Evolutionary conservation across 352 stramenopile genomes (phyloP).

Genomic region (Phytophthora hibernalis): DNA sequence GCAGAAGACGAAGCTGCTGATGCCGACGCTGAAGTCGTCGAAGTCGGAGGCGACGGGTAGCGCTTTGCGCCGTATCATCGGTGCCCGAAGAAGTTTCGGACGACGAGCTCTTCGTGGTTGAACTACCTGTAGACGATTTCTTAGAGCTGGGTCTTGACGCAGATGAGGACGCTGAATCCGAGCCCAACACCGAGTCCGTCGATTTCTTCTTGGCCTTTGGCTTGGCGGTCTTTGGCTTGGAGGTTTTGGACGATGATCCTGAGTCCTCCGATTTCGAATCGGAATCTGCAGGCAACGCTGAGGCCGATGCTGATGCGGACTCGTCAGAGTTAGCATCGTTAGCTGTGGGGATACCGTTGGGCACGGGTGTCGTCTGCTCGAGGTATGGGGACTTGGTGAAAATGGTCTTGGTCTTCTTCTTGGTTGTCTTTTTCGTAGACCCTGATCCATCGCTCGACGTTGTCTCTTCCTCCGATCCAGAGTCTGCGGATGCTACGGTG

Average conservation of each 20-base stretch:
- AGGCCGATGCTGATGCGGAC: constrained; percentile 6
- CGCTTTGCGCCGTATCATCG: constrained; percentile 14
- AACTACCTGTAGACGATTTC: not conserved
- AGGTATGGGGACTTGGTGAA: constrained; percentile 48
- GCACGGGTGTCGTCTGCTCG: constrained; percentile 39
- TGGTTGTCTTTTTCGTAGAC: constrained; percentile 13
- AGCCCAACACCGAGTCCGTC: not conserved
- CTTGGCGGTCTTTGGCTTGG: constrained; percentile 6
- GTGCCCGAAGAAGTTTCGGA: constrained; percentile 2
- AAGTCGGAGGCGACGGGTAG: constrained; percentile 13
- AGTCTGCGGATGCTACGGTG: not conserved
- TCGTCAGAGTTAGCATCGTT: constrained; percentile 18
- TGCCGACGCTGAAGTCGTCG: constrained; percentile 15
- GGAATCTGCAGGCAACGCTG: not conserved
- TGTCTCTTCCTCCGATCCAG: not conserved
- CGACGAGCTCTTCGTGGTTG: constrained; percentile 11
- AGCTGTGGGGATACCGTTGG: constrained; percentile 35
- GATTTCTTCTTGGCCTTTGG: constrained; percentile 15
- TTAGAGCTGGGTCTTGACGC: constrained; percentile 6
- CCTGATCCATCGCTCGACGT: constrained; percentile 10
- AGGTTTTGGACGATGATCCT: constrained; percentile 14
- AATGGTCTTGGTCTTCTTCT: constrained; percentile 35
- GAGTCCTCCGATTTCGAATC: constrained; percentile 16
- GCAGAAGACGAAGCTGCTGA: constrained; percentile 16
- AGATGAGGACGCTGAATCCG: constrained; percentile 10